These are phyloP conservation scores for Microsporum canis DNA, from an alignment of 2,329 filamentous ascomycete genomes.

Conservation along the genomic window DNA sequence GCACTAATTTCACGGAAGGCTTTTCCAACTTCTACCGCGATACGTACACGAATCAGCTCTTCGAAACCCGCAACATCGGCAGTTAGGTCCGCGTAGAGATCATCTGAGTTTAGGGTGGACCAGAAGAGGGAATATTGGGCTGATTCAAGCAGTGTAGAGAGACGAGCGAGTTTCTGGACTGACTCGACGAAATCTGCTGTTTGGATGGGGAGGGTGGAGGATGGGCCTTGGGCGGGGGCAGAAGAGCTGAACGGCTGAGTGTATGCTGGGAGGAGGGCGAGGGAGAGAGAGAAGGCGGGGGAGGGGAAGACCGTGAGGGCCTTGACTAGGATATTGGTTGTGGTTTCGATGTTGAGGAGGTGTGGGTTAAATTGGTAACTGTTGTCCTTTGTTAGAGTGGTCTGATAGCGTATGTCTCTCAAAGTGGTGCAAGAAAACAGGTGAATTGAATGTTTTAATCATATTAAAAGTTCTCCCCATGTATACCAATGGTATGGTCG, in stretches of 20 bases:
- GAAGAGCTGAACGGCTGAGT: slow-evolving; percentile 50
- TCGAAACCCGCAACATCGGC: slow-evolving; percentile 93
- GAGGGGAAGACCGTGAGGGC: slow-evolving; percentile 93
- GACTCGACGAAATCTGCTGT: slow-evolving; percentile 62
- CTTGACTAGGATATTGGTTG: slow-evolving; percentile 98
- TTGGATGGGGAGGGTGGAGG: slow-evolving; percentile 34
- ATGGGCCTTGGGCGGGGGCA: slow-evolving; percentile 39
- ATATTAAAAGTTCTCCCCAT: slow-evolving; percentile 3
- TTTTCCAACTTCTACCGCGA: slow-evolving; percentile 76
- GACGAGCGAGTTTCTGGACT: slow-evolving; percentile 69
- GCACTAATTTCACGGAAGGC: slow-evolving; percentile 62
- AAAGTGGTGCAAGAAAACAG: background rate
- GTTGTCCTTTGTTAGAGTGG: background rate
- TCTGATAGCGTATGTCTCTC: too few relatives aligned
- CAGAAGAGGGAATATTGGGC: slow-evolving; percentile 90
- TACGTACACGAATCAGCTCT: slow-evolving; percentile 80
- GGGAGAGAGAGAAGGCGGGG: slow-evolving; percentile 84
- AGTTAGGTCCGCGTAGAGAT: slow-evolving; percentile 88
- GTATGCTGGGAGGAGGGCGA: slow-evolving; percentile 84
- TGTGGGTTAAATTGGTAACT: slow-evolving; percentile 99
- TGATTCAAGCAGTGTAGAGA: slow-evolving; percentile 78
- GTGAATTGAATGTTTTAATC: background rate
- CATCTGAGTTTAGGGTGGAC: slow-evolving; percentile 82
- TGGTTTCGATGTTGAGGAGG: slow-evolving; percentile 89
- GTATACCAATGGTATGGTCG: slow-evolving; percentile 13